phyloP scores from a whole-genome alignment of 352 stramenopile species.

The Pythium phragmiticola region DNA sequence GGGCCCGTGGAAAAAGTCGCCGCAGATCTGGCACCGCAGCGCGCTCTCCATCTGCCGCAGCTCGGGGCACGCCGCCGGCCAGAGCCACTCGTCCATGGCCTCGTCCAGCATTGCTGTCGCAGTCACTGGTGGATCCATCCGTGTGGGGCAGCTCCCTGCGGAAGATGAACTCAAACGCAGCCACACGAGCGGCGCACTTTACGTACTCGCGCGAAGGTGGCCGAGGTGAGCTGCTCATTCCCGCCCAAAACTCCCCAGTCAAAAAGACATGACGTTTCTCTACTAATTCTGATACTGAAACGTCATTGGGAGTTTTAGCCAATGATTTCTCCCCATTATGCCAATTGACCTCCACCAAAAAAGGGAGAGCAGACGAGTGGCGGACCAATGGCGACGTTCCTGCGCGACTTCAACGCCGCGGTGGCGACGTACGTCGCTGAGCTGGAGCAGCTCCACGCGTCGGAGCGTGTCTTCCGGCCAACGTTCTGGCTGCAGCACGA shows the following conservation, averaged over 20 bases:
- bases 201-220: slow-evolving; percentile 6
- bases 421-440: slow-evolving; percentile 52
- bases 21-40: slow-evolving; percentile 82
- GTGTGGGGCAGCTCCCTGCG: too few species aligned
- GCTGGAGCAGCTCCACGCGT: slow-evolving; percentile 57
- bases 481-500: slow-evolving; percentile 76
- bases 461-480: slow-evolving; percentile 59
- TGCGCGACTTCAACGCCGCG: slow-evolving; percentile 55
- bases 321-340: slow-evolving; percentile 8
- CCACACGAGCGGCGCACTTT: neutral
- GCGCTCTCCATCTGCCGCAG: slow-evolving; percentile 73
- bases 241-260: slow-evolving; percentile 15
- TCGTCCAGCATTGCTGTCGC: slow-evolving; percentile 24
- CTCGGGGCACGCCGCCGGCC: slow-evolving; percentile 51
- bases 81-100: slow-evolving; percentile 75
- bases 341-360: neutral
- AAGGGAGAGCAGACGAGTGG: neutral
- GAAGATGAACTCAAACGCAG: neutral
- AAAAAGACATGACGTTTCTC: slow-evolving; percentile 12
- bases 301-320: slow-evolving; percentile 14
- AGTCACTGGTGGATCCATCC: slow-evolving; percentile 4
- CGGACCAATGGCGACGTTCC: slow-evolving; percentile 46
- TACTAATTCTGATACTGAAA: slow-evolving; percentile 8
- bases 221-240: slow-evolving; percentile 21
- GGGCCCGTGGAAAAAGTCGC: slow-evolving; percentile 80